Base-by-base conservation (phyloP, 2,329 filamentous ascomycete genomes). In the Penicillium occitanis region DNA sequence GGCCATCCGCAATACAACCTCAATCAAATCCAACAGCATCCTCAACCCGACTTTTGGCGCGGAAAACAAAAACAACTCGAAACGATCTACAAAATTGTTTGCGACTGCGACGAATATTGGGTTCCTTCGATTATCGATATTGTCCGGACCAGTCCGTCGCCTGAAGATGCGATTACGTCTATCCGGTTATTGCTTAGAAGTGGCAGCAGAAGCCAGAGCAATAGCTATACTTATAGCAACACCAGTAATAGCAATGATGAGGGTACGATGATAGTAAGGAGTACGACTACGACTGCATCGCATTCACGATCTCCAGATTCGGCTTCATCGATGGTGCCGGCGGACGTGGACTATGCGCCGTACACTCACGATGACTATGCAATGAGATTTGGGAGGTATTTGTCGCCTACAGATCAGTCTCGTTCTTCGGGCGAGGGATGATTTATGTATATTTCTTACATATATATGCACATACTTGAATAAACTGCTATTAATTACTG, bases 141-240 rank as follows among this genome's bases (percentile, higher is more conserved):
- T 35, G 69, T 75, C 17, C 73, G 73, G 6, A 66, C 59, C 4
- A 75, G 73, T 60, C 51, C 67, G 25, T 72, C 73, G 17, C 73
- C 73, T 4, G 73, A 75, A 55, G 72, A 73, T 2, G 73, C 73
- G 17, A 70, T 75, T 19, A 68, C 69, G 59, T 70, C 71, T 8
- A 72, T 74, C 3, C 73, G 67, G 14, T 17, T 17, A 1, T 19
- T 65, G 48, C 30, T 67, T 40, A 61, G 46, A 10, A 61, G 30
- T 19, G 40, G 42, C 2, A 35, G n/a, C 3, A 28, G 42, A 14
- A 30, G 57, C 17, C 14, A 33, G 6, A 53, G 28, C 14, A 53
- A 33, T 46, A 30, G 14, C 37, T 44, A 60, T 33, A 60, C 1
- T 44, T 6, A 28, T 19, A 44, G 57, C 40, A 60, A 44, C 25